A percentile compares a stretch with the other conserved stretches of the same genome.
Evolutionary conservation across 202 grass and related monocot species (phyloP).

Genomic region (Zoysia matrella): DNA sequence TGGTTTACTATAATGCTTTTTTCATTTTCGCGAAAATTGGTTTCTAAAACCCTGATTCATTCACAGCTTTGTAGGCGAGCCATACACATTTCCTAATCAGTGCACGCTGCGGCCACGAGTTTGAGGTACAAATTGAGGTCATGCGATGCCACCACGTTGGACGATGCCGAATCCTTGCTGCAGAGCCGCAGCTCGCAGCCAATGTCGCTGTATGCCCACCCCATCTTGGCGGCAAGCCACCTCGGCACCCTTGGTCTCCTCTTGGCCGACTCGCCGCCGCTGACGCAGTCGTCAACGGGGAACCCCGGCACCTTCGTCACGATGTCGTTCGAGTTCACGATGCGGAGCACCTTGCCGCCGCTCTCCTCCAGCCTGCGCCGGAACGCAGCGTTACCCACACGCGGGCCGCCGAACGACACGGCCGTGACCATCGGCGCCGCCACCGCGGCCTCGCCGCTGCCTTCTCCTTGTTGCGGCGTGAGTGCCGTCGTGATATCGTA

Average conservation of each 20-base stretch:
- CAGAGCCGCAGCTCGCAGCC: slow-evolving; percentile 51
- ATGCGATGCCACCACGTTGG: slow-evolving; percentile 52
- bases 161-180: background rate
- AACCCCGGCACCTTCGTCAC: slow-evolving; percentile 66
- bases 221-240: slow-evolving; percentile 49
- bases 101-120: slow-evolving; percentile 38
- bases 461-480: background rate
- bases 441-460: background rate
- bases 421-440: slow-evolving; percentile 47
- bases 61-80: too few relatives aligned
- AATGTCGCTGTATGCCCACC: slow-evolving; percentile 62
- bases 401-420: slow-evolving; percentile 59
- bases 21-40: too few relatives aligned
- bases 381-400: slow-evolving; percentile 59
- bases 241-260: slow-evolving; percentile 8
- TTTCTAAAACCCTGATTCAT: too few relatives aligned
- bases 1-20: too few relatives aligned
- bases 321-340: slow-evolving; percentile 57
- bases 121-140: slow-evolving; percentile 61
- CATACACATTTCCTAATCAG: background rate
- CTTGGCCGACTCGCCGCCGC: background rate
- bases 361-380: slow-evolving; percentile 44
- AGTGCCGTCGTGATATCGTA: slow-evolving; percentile 33
- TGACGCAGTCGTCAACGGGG: background rate
- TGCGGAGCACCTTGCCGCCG: slow-evolving; percentile 58